phyloP scores from a whole-genome alignment of 495 filamentous ascomycete genomes.

The Durotheca rogersii region DNA sequence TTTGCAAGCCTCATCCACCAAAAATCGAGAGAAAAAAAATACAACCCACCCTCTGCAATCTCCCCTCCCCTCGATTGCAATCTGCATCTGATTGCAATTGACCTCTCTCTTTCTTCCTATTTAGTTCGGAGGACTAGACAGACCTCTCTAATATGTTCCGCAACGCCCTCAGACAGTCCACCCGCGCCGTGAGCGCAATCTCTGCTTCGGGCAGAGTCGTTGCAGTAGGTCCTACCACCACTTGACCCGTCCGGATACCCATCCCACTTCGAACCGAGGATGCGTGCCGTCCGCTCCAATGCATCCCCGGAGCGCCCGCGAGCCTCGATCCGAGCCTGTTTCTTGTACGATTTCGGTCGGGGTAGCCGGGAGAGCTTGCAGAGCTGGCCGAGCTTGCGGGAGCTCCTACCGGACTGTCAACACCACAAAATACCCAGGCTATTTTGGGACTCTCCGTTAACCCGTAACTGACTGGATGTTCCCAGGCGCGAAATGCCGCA shows the following conservation, averaged over 20 bases:
- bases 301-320: constrained; percentile 21
- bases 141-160: constrained; percentile 76
- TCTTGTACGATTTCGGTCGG: constrained; percentile 25
- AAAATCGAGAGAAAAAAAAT: too few species aligned
- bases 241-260: neutral
- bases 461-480: constrained; percentile 42
- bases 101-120: constrained; percentile 35
- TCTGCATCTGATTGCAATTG: constrained; percentile 51
- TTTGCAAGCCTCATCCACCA: constrained; percentile 29
- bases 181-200: constrained; percentile 88
- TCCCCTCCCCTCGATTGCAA: constrained; percentile 55
- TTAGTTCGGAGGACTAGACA: constrained; percentile 39
- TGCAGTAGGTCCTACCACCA: constrained; percentile 67
- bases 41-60: constrained; percentile 41
- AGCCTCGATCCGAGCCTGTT: constrained; percentile 52
- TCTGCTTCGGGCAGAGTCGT: constrained; percentile 86
- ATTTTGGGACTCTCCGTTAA: constrained; percentile 51
- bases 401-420: constrained; percentile 1
- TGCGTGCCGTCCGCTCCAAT: constrained; percentile 38
- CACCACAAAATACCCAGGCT: too few species aligned
- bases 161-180: constrained; percentile 94
- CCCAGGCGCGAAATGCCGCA: constrained; percentile 81
- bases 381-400: constrained; percentile 41
- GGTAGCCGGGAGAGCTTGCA: constrained; percentile 19
- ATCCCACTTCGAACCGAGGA: constrained; percentile 42